These are phyloP conservation scores for Cylindrotheca closterium DNA, from an alignment of 108 stramenopile species.

Conservation along the genomic window DNA sequence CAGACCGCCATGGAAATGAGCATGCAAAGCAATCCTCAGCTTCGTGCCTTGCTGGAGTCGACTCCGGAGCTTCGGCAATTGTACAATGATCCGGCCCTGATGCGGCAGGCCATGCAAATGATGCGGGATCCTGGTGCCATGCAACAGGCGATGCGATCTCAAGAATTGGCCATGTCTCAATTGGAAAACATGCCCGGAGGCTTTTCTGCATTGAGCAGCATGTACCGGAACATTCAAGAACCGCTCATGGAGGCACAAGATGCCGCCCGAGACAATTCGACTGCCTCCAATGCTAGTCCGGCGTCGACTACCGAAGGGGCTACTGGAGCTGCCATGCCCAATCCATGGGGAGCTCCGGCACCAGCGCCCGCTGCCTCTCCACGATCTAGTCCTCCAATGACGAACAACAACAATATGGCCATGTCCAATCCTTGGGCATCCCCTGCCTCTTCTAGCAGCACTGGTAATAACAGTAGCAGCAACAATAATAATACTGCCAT, in stretches of 20 bases:
- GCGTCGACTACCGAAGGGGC: constrained; percentile 42
- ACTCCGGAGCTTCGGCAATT: constrained; percentile 92
- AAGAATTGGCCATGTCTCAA: constrained; percentile 95
- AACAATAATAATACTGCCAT: constrained; percentile 44
- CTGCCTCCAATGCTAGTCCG: constrained; percentile 2
- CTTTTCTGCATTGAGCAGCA: constrained; percentile 87
- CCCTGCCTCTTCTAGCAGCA: constrained; percentile 1
- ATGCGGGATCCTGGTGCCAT: constrained; percentile 89
- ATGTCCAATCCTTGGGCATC: neutral
- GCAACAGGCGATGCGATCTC: constrained; percentile 86
- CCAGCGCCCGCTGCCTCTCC: constrained; percentile 4
- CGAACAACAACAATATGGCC: neutral
- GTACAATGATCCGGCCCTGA: constrained; percentile 83
- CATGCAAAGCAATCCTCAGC: constrained; percentile 91
- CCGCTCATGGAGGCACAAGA: constrained; percentile 91
- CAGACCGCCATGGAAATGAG: constrained; percentile 49
- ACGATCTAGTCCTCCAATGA: neutral
- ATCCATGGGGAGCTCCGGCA: constrained; percentile 83
- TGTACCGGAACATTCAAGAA: constrained; percentile 94
- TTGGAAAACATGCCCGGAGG: constrained; percentile 95
- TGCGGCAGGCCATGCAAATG: constrained; percentile 91
- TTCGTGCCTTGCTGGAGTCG: constrained; percentile 80
- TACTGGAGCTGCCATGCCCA: constrained; percentile 87
- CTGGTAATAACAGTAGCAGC: constrained; percentile 4
- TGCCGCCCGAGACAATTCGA: neutral